Evolutionary conservation across 331 rosid genomes (phyloP).

Genomic region (Ulmus americana): DNA sequence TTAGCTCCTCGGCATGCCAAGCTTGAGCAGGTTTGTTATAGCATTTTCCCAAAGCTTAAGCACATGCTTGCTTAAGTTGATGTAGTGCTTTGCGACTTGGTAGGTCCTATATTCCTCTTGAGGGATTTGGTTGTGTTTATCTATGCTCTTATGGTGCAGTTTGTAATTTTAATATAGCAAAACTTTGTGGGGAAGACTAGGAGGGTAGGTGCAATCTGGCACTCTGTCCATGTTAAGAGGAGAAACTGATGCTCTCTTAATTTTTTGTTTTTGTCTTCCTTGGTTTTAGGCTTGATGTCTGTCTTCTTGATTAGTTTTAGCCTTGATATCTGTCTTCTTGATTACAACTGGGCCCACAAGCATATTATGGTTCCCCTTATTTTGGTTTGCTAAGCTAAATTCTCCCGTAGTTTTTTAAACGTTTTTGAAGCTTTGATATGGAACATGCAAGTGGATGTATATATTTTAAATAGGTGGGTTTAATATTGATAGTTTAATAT

Average conservation of each 20-base stretch:
- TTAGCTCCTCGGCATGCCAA: too few species aligned
- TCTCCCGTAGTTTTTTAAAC: background rate
- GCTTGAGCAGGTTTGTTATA: constrained; percentile 69
- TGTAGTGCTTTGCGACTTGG: constrained; percentile 6
- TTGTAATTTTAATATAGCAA: background rate
- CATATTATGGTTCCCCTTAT: background rate
- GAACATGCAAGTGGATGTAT: background rate
- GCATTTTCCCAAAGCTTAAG: constrained; percentile 7
- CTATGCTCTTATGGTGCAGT: background rate
- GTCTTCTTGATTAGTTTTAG: too few species aligned
- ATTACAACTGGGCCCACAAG: background rate
- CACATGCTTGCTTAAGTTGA: constrained; percentile 13
- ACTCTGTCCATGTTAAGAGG: background rate
- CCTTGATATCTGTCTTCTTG: too few species aligned
- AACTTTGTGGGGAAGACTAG: background rate
- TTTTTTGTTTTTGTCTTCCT: background rate
- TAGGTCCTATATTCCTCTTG: background rate
- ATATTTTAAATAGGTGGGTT: background rate
- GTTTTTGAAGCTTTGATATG: constrained; percentile 1
- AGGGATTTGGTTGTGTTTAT: background rate
- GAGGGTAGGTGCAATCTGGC: background rate
- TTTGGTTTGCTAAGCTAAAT: background rate
- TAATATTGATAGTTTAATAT: background rate
- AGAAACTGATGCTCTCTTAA: background rate
- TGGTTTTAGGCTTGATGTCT: background rate